Base-by-base conservation (phyloP, 2,329 filamentous ascomycete genomes). In the Neofusicoccum umdonicola region DNA sequence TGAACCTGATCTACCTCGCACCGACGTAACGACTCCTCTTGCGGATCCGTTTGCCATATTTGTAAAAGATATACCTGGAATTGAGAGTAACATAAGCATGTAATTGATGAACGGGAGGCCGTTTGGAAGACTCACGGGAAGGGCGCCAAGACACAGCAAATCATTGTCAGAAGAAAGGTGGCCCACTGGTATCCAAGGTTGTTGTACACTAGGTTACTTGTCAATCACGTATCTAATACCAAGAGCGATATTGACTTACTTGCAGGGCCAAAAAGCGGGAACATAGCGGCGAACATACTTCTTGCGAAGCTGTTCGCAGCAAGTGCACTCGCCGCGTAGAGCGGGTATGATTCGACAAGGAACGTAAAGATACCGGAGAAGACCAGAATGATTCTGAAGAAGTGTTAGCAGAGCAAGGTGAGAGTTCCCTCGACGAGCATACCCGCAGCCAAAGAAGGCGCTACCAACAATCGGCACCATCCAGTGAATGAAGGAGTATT, bases 341-440 rank as follows among this genome's bases (percentile, higher is more conserved):
- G 68, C 66, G 81, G 80, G 71, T 83, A 82, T 79, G 80, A 71
- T 68, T 89, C 86, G 9, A 94, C 92, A 68, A 96, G 81, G 79
- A 96, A 97, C 12, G 92, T 96, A 76, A 96, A 97, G 68, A 96
- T 87, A 60, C 92, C 92, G 64, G 87, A 89, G 77, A 92, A 97
- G 35, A 90, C 87, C 65, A 96, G 84, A 66, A 96, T 85, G 62
- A 87, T 89, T 61, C 90, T 92, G 69, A 51, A 57, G 65, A 97
- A 85, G 69, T 19, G 77, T 84, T 1, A 31, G 27, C 27, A 31
- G 6, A 31, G 27, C 27, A 4, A 31, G 27, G 6, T 31, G 27
- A 6, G 27, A 31, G 3, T 31, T 31, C 27, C 6, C 3, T 31
- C 27, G 6, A 31, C 6, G 27, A 3, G 27, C 27, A 31, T 31